These are phyloP conservation scores for Lithospermum erythrorhizon DNA, from an alignment of 257 asterid genomes.

Conservation along the genomic window DNA sequence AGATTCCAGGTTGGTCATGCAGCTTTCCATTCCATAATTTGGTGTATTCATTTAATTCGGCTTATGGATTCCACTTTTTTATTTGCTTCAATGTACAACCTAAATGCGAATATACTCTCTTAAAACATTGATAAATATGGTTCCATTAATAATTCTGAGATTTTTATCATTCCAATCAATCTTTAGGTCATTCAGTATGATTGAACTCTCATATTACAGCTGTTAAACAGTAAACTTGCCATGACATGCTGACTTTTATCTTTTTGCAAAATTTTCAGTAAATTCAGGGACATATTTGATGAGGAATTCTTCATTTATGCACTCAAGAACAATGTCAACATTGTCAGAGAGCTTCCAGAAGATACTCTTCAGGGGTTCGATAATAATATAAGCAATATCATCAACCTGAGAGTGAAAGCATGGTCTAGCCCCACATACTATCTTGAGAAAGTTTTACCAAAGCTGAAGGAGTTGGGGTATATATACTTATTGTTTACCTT, in stretches of 20 bases:
- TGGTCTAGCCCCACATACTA: constrained; percentile 89
- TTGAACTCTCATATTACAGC: not conserved
- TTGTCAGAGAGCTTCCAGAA: constrained; percentile 73
- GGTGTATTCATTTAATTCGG: not conserved
- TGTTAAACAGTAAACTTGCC: not conserved
- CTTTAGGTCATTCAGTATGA: not conserved
- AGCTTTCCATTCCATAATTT: constrained; percentile 11
- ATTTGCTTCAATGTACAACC: not conserved
- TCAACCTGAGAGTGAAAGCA: constrained; percentile 86
- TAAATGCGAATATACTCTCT: not conserved
- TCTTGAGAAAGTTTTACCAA: constrained; percentile 83
- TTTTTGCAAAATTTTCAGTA: constrained; percentile 39
- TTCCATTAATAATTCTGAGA: not conserved
- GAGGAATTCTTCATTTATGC: constrained; percentile 98
- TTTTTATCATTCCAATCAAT: not conserved
- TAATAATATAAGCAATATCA: constrained; percentile 75
- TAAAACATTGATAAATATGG: not conserved
- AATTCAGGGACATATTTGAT: constrained; percentile 86
- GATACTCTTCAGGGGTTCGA: constrained; percentile 62
- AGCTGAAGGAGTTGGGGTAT: constrained; percentile 69
- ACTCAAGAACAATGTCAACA: constrained; percentile 74
- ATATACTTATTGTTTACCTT: constrained; percentile 22
- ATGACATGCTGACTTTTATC: constrained; percentile 5
- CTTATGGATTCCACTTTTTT: not conserved
- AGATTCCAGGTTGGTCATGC: constrained; percentile 66